Percentiles rank a stretch among this genome's conserved stretches.
phyloP scores from a whole-genome alignment of 179 eudicot genomes.

The Beta macrorhiza region DNA sequence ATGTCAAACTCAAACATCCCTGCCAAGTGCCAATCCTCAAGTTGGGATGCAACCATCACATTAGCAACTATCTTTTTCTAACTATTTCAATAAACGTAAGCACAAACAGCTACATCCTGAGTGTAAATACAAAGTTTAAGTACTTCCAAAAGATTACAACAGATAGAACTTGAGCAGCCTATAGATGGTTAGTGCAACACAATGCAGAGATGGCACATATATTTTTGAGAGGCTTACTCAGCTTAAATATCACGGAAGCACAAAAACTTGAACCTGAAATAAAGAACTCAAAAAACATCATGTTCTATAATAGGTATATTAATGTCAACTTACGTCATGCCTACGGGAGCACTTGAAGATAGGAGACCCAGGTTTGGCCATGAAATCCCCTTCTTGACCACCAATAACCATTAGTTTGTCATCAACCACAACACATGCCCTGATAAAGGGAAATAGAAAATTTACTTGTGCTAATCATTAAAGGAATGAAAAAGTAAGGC shows the following conservation, averaged over 20 bases:
- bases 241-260: no score
- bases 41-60: background rate
- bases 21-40: background rate
- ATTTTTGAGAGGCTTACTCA: no score
- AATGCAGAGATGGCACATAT: no score
- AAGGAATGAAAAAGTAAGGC: background rate
- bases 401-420: constrained; percentile 82
- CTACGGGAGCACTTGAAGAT: constrained; percentile 96
- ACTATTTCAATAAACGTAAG: no score
- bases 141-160: no score
- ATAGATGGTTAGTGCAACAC: no score
- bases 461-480: background rate
- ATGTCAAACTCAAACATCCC: background rate
- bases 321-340: constrained; percentile 56
- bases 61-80: background rate
- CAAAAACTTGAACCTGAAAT: background rate
- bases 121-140: no score
- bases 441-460: constrained; percentile 25
- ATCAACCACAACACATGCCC: constrained; percentile 83
- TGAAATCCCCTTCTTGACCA: constrained; percentile 99
- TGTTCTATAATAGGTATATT: no score
- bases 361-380: constrained; percentile 99
- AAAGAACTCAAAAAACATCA: no score
- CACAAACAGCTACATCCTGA: no score
- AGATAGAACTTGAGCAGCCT: no score